phyloP scores from a whole-genome alignment of 2,329 filamentous ascomycete species.

The Fusarium sp. region DNA sequence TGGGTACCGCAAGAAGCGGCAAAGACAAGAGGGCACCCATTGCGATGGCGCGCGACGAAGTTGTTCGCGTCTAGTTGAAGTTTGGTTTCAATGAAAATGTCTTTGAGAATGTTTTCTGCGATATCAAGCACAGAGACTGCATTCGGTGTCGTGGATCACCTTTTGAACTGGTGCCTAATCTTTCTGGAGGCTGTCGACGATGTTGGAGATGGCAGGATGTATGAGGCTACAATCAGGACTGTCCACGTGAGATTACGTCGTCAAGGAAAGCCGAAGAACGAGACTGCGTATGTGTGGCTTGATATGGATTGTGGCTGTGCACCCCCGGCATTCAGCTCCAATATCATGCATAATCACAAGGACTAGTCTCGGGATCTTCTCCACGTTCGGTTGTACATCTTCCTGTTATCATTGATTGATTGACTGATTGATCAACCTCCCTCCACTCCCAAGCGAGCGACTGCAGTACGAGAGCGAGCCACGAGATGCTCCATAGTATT shows the following conservation, averaged over 20 bases:
- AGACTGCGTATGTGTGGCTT: constrained; percentile 1
- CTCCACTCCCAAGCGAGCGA: constrained; percentile 1
- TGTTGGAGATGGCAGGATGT: constrained; percentile 27
- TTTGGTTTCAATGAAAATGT: neutral
- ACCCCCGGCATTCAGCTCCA: constrained; percentile 11
- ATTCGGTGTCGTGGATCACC: neutral
- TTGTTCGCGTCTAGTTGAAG: neutral
- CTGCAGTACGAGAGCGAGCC: constrained; percentile 2
- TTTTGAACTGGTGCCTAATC: constrained; percentile 6
- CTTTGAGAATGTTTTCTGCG: neutral
- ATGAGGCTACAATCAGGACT: constrained; percentile 32
- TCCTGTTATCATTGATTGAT: neutral
- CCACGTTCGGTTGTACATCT: constrained; percentile 29
- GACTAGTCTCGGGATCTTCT: constrained; percentile 33
- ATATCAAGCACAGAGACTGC: neutral
- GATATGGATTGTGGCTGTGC: neutral
- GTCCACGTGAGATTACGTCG: constrained; percentile 48
- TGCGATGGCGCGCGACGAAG: constrained; percentile 25
- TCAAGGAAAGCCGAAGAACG: constrained; percentile 16
- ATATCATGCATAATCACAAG: constrained; percentile 28
- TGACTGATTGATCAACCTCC: constrained; percentile 7
- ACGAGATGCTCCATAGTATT: constrained; percentile 31
- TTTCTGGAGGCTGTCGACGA: neutral
- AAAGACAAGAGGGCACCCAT: constrained; percentile 96
- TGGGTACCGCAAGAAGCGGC: constrained; percentile 88